These are phyloP conservation scores for Fusarium nygamai DNA, from an alignment of 2,329 filamentous ascomycete genomes.

Conservation along the genomic window DNA sequence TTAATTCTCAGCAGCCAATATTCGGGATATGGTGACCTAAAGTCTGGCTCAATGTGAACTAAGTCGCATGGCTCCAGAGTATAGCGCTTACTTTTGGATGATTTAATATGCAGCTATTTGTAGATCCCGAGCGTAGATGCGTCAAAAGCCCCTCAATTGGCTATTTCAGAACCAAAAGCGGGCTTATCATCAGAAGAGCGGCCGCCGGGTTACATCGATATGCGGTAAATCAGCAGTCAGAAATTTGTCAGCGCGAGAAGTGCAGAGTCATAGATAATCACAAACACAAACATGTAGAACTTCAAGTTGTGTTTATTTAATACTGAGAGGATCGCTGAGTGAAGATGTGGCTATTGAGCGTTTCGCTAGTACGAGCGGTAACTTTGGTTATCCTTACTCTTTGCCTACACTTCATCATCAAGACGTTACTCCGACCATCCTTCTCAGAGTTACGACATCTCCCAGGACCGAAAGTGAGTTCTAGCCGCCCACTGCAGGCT, in stretches of 20 bases:
- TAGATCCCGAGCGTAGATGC: not conserved
- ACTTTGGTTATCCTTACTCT: not conserved
- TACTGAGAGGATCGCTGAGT: rapidly evolving
- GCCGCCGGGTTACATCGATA: not conserved
- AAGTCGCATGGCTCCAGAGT: not conserved
- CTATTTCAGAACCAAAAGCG: not conserved
- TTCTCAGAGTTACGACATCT: not conserved
- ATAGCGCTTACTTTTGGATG: not conserved
- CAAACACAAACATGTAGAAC: rapidly evolving
- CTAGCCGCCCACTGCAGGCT: too few species aligned
- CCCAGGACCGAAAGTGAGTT: not conserved
- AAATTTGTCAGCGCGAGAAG: not conserved
- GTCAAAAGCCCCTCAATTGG: not conserved
- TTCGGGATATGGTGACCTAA: too few species aligned
- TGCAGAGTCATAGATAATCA: rapidly evolving
- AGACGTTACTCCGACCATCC: not conserved
- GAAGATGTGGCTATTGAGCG: not conserved
- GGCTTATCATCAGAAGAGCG: rapidly evolving
- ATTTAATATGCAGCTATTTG: not conserved
- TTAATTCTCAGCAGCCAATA: not conserved
- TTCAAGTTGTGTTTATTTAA: not conserved
- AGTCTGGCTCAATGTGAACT: not conserved
- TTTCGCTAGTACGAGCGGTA: not conserved
- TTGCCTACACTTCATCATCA: not conserved
- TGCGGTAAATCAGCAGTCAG: not conserved